Evolutionary conservation across 768 basidiomycete species (phyloP), one percentile per base, ranked within the genome.

Genomic region (Kwoniella newhampshirensis): DNA sequence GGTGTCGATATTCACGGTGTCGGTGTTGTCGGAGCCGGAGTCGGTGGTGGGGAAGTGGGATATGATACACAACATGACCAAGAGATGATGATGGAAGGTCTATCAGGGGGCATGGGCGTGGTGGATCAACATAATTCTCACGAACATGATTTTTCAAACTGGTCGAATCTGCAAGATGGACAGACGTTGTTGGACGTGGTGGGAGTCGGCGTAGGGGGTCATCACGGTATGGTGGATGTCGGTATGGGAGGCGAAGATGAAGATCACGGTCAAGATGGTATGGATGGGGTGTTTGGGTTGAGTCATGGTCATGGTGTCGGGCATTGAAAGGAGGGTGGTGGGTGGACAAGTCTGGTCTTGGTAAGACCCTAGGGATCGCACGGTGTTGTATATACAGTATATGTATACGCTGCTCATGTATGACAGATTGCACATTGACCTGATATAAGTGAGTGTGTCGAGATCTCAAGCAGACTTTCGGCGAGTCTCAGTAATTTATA

Each of bases 101-200:
- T 42, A 42, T 7, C 40, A 42, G 40, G 8, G n/a, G n/a, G n/a
- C n/a, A n/a, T n/a, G n/a, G n/a, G n/a, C n/a, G n/a, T n/a, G n/a
- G n/a, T n/a, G n/a, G 43, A 54, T 45, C 4, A 53, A 26, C 17
- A 53, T 44, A 13, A 53, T 44, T 21, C 26, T 23, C 30, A 42
- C 1, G 59, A 51, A 17, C 18, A 61, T 44, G 54, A 57, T 25
- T 49, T 41, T 23, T 45, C 25, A 18, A 36, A 54, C 23, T 58
- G 51, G 54, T 46, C 45, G 4, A 35, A 51, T 18, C 28, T 32
- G 23, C 54, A 39, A 25, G 54, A 64, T 51, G 60, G 54, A 15
- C 63, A 68, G 26, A 54, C 43, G n/a, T 37, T 64, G 23, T 37
- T 68, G 25, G 64, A 63, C 23, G 63, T 58, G 3, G 32, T 32